Conservation (phyloP, 306 rosid genomes). For the Vicia sativa region DNA sequence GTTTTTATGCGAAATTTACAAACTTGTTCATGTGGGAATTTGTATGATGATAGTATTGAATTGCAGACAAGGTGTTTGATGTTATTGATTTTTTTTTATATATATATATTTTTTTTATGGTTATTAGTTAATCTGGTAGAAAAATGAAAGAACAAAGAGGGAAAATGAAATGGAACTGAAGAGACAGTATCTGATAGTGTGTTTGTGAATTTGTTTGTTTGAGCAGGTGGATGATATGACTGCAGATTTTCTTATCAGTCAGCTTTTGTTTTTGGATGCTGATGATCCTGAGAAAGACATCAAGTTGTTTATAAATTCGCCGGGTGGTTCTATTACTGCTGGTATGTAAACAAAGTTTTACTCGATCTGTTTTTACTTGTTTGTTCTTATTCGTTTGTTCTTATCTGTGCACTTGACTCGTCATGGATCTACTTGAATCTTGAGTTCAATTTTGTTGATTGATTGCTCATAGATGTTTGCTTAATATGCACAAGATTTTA, state of each 20-base stretch:
- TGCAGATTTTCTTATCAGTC: conserved; percentile 87
- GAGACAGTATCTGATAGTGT: conserved; percentile 16
- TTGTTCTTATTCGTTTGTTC: conserved; percentile 19
- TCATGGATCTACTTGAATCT: conserved; percentile 1
- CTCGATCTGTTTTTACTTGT: neutral
- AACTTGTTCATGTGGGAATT: conserved; percentile 39
- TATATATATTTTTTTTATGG: too few relatives aligned
- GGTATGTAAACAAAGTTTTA: conserved; percentile 51
- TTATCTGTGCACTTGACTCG: neutral
- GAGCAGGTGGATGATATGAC: conserved; percentile 90
- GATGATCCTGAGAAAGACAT: conserved; percentile 86
- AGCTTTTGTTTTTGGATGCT: conserved; percentile 87
- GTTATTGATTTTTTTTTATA: too few relatives aligned
- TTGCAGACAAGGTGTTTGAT: conserved; percentile 24
- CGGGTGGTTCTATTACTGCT: conserved; percentile 96
- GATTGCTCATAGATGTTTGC: conserved; percentile 3
- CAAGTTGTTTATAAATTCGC: conserved; percentile 85
- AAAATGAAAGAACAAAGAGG: neutral
- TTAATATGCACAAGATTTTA: neutral
- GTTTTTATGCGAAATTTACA: conserved; percentile 33
- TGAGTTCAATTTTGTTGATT: conserved; percentile 22
- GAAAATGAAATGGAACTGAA: conserved; percentile 5
- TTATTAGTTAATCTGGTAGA: conserved; percentile 7
- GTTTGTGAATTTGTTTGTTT: conserved; percentile 32
- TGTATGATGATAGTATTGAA: conserved; percentile 5